Evolutionary conservation across 2,329 filamentous ascomycete species (phyloP), one percentile per base, ranked within the genome.

Genomic region (Sclerotinia trifoliorum): DNA sequence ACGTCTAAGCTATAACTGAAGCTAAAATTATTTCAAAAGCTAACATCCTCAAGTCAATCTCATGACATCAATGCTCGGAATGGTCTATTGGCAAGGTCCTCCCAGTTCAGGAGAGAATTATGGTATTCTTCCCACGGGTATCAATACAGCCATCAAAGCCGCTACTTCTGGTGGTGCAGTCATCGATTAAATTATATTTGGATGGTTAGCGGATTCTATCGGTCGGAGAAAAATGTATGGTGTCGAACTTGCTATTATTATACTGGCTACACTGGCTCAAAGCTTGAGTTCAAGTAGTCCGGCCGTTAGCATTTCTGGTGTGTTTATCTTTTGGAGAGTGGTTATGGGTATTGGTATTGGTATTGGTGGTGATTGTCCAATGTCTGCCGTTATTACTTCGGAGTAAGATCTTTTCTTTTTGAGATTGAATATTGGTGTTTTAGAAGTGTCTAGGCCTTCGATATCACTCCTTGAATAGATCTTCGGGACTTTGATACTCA

Each of bases 201-300:
- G 92, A 69, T 91, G 86, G 82, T 80, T 94, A 49, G 92, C 91
- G 62, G 92, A 95, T 79, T 82, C 86, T 4, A 84, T 92, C 67
- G 92, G 92, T 57, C 86, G 92, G 54, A 88, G 92, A 77, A 87
- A 86, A 73, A 94, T 96, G 90, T 95, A 95, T 76, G 92, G 92
- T 61, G 83, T 93, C 39, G 90, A 93, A 77, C 79, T 93, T 62
- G 87, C 86, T 68, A 84, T 94, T 71, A 91, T 93, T 75, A 88
- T 92, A 69, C 81, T 90, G 67, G 85, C 87, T 19, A 93, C 90
- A 1, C 79, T 93, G 55, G 87, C 87, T 68, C 90, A 90, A 75
- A 81, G 88, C 26, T 82, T 91, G 35, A 83, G 86, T 17, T 85
- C 87, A 1, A 81, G 84, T 19, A 91, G 88, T 66, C 82, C 83